Base-by-base conservation (phyloP, 257 asterid genomes). In the Ilex asprella region DNA sequence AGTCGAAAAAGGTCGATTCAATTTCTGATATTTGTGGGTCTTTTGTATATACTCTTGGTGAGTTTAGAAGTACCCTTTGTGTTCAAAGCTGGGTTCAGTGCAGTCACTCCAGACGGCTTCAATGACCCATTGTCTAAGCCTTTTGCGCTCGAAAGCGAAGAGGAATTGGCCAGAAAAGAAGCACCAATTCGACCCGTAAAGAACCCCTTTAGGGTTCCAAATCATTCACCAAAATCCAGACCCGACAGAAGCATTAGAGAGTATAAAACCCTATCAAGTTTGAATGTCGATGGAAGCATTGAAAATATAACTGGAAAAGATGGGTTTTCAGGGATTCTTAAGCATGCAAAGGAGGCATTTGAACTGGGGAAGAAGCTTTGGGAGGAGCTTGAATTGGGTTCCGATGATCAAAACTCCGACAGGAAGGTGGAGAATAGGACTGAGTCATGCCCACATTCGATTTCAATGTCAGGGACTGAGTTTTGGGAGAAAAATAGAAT, bases 11-110 rank as follows among this genome's bases (percentile, higher is more conserved):
- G 81, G 72, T 77, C 85, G 61, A 68, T 77, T 67, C 87, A 81
- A 70, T 64, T 72, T 69, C 65, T 89, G 84, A 75, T 89, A 58
- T 69, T 78, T 16, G 29, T 85, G 60, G 91, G 80, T 13, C 2
- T 82, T 62, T 58, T 82, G 59, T 93, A 93, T 70, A 5, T 79
- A 12, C 55, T 89, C 32, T 61, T 89, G 61, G 88, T 89, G 76
- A 70, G 84, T 64, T 73, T 86, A 61, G 95, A 93, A 75, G 87
- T 84, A 70, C 97, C 96, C 7, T 80, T 86, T 47, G 88, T 93
- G 62, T 85, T 83, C 75, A 80, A 47, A 69, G 77, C 76, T 59
- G 88, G 87, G 43, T 73, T 74, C 30, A 59, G 70, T 64, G 67
- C 78, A 1, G 83, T 82, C 62, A 67, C 75, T 49, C 80, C 72